Conservation (phyloP, 1,284 basidiomycete genomes). For the Pseudozyma tsukubaensis region DNA sequence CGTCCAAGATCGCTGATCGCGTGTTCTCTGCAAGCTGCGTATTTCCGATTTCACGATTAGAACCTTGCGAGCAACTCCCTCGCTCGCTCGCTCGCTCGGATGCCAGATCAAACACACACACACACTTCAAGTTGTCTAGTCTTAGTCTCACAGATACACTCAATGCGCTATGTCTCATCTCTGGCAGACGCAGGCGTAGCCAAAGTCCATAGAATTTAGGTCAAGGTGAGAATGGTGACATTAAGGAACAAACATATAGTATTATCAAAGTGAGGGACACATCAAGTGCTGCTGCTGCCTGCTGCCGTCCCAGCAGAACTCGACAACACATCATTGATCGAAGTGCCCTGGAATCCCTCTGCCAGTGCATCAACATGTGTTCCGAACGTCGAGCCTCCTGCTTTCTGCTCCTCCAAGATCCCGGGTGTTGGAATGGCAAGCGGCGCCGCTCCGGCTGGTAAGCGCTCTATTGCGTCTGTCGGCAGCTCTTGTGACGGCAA, state of each 20-base stretch:
- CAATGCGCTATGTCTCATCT: too few species aligned
- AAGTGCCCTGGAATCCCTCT: slow-evolving; percentile 31
- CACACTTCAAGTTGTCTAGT: background rate
- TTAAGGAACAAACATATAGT: background rate
- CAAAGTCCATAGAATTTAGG: background rate
- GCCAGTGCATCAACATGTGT: slow-evolving; percentile 41
- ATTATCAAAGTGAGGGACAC: background rate
- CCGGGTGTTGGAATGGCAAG: slow-evolving; percentile 41
- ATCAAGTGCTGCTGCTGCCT: slow-evolving; percentile 16
- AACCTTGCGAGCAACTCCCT: too few species aligned
- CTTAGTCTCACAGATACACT: background rate
- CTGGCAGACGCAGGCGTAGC: background rate
- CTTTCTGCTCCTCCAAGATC: slow-evolving; percentile 41
- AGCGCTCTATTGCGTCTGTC: slow-evolving; percentile 16
- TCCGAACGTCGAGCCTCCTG: slow-evolving; percentile 20
- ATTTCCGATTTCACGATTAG: too few species aligned
- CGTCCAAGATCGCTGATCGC: slow-evolving; percentile 24
- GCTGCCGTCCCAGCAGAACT: slow-evolving; percentile 21
- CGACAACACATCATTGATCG: slow-evolving; percentile 42
- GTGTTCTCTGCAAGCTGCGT: background rate
- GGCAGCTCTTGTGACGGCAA: slow-evolving; percentile 6
- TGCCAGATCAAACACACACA: slow-evolving; percentile 1
- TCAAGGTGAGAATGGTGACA: slow-evolving; percentile 18
- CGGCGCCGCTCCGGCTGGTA: slow-evolving; percentile 46
- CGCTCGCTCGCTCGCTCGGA: slow-evolving; percentile 13